A percentile compares a stretch with the other conserved stretches of the same genome.
Evolutionary conservation across 371 early-diverging fungal genomes (phyloP).

Genomic region (Batrachochytrium dendrobatidis): DNA sequence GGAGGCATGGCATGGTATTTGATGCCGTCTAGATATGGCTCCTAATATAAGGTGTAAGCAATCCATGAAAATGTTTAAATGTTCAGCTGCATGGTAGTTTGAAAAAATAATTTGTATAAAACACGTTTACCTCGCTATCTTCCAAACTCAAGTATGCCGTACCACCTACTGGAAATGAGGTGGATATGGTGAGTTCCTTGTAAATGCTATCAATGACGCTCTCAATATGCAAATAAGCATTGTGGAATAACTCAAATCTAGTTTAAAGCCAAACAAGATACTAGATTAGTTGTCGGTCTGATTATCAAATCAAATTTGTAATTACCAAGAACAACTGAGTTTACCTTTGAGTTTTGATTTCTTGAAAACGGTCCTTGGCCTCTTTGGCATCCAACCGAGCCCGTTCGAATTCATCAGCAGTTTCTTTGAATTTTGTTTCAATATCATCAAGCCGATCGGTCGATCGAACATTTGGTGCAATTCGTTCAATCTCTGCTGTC

Average conservation of each 20-base stretch:
- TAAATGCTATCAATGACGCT: conserved; percentile 89
- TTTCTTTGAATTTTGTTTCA: conserved; percentile 64
- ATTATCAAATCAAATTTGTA: conserved; percentile 4
- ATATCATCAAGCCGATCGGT: conserved; percentile 59
- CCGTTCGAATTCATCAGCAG: conserved; percentile 72
- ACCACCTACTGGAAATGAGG: conserved; percentile 81
- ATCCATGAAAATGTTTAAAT: neutral
- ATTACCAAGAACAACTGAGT: conserved; percentile 7
- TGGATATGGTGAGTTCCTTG: conserved; percentile 82
- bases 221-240: conserved; percentile 87
- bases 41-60: conserved; percentile 45
- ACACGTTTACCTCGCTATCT: conserved; percentile 57
- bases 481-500: conserved; percentile 66
- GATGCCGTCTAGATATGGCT: conserved; percentile 92
- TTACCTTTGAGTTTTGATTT: conserved; percentile 75
- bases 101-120: no score
- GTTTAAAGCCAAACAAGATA: no score
- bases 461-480: conserved; percentile 89
- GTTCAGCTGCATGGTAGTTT: no score
- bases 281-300: neutral
- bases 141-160: conserved; percentile 94
- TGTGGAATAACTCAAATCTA: conserved; percentile 71
- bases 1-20: conserved; percentile 99
- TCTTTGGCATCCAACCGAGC: conserved; percentile 69
- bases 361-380: conserved; percentile 72